These are phyloP conservation scores for Plantago elongata DNA, from an alignment of 257 asterid species.

Conservation along the genomic window DNA sequence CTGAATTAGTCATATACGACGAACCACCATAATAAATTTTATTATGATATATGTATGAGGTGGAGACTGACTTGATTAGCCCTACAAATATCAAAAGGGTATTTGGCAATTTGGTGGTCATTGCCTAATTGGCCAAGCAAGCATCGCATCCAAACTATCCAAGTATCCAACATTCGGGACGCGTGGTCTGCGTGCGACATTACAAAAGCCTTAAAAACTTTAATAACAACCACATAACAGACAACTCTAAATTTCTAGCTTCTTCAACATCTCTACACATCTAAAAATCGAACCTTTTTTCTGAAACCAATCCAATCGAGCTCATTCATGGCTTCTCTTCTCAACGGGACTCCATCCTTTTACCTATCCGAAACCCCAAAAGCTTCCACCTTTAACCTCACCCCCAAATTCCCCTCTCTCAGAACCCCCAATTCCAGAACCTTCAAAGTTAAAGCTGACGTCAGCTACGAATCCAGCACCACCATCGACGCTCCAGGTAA, in stretches of 20 bases:
- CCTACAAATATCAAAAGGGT: too few relatives aligned
- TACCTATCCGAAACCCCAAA: conserved; percentile 45
- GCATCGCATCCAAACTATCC: too few relatives aligned
- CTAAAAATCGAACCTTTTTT: neutral
- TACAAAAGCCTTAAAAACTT: neutral
- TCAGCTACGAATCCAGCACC: conserved; percentile 51
- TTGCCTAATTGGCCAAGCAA: too few relatives aligned
- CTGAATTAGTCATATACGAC: too few relatives aligned
- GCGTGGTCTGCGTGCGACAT: conserved; percentile 49
- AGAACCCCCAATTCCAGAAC: conserved; percentile 38
- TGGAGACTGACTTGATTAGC: too few relatives aligned
- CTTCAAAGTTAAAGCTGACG: conserved; percentile 66
- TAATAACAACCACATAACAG: conserved; percentile 23
- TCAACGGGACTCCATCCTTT: conserved; percentile 48
- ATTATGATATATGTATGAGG: too few relatives aligned
- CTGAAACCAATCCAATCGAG: conserved; percentile 10
- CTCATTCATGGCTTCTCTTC: conserved; percentile 72
- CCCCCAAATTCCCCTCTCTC: conserved; percentile 27
- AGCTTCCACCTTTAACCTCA: conserved; percentile 22
- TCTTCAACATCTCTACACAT: neutral
- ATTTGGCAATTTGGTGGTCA: too few relatives aligned
- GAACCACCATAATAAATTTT: too few relatives aligned
- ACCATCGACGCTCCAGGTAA: conserved; percentile 53
- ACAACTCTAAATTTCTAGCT: neutral
- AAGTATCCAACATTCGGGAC: conserved; percentile 19